phyloP scores from a whole-genome alignment of 495 filamentous ascomycete species.

The Penicilliopsis zonata region DNA sequence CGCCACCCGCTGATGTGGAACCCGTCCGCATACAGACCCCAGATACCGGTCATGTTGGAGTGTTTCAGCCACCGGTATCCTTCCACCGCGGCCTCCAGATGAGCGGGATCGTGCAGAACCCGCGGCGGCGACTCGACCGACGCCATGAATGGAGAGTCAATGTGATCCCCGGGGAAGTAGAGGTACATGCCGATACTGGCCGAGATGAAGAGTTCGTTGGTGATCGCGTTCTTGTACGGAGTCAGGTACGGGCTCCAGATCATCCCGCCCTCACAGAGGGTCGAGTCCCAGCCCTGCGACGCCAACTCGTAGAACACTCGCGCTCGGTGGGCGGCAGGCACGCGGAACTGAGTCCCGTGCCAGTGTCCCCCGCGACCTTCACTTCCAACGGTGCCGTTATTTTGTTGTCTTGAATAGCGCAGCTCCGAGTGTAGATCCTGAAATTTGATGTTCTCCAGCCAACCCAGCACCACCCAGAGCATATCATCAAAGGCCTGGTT shows the following conservation, averaged over 20 bases:
- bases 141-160: conserved; percentile 51
- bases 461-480: conserved; percentile 90
- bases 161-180: conserved; percentile 71
- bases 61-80: conserved; percentile 68
- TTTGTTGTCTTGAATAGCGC: no score
- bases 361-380: conserved; percentile 27
- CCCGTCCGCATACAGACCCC: conserved; percentile 79
- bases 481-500: conserved; percentile 90
- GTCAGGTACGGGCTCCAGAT: conserved; percentile 72
- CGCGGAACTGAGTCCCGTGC: conserved; percentile 67
- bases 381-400: conserved; percentile 5
- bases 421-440: conserved; percentile 58
- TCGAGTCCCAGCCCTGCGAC: conserved; percentile 66
- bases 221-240: conserved; percentile 97
- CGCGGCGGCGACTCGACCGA: background rate
- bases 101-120: conserved; percentile 47
- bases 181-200: conserved; percentile 86
- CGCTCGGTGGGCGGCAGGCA: conserved; percentile 73
- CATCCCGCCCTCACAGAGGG: conserved; percentile 83
- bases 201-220: conserved; percentile 81
- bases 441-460: conserved; percentile 76
- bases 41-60: conserved; percentile 68
- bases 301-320: conserved; percentile 85
- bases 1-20: conserved; percentile 72
- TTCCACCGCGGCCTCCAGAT: conserved; percentile 60